phyloP scores from a whole-genome alignment of 2,329 filamentous ascomycete species.

The Blumeria graminis region DNA sequence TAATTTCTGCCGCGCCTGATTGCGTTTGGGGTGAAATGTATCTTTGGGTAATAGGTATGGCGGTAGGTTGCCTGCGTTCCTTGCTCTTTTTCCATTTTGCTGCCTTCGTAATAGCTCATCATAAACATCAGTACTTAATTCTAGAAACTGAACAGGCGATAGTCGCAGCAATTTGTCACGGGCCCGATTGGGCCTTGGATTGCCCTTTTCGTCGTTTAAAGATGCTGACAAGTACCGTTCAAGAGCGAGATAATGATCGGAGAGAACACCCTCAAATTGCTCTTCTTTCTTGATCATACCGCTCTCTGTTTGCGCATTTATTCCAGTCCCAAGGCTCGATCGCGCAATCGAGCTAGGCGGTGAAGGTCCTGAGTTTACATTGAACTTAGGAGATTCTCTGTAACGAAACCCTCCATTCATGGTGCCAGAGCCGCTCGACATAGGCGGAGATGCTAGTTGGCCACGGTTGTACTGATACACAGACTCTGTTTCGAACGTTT shows the following conservation, averaged over 20 bases:
- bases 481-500: conserved; percentile 24
- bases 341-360: conserved; percentile 72
- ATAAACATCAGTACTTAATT: conserved; percentile 91
- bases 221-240: conserved; percentile 39
- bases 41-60: conserved; percentile 61
- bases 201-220: conserved; percentile 49
- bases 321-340: conserved; percentile 55
- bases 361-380: conserved; percentile 39
- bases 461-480: conserved; percentile 28
- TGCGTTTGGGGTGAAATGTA: conserved; percentile 87
- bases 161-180: conserved; percentile 83
- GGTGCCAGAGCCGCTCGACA: conserved; percentile 30
- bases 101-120: conserved; percentile 83
- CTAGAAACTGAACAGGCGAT: conserved; percentile 82
- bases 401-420: conserved; percentile 37
- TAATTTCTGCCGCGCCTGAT: conserved; percentile 88
- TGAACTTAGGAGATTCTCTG: conserved; percentile 17
- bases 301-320: conserved; percentile 43
- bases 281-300: conserved; percentile 42
- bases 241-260: conserved; percentile 61
- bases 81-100: conserved; percentile 26
- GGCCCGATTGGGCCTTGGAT: conserved; percentile 61
- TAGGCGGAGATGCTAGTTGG: conserved; percentile 43
- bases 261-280: conserved; percentile 34
- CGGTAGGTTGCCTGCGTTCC: conserved; percentile 24